Evolutionary conservation across 768 basidiomycete genomes (phyloP).

Genomic region (Holtermannia corniformis): DNA sequence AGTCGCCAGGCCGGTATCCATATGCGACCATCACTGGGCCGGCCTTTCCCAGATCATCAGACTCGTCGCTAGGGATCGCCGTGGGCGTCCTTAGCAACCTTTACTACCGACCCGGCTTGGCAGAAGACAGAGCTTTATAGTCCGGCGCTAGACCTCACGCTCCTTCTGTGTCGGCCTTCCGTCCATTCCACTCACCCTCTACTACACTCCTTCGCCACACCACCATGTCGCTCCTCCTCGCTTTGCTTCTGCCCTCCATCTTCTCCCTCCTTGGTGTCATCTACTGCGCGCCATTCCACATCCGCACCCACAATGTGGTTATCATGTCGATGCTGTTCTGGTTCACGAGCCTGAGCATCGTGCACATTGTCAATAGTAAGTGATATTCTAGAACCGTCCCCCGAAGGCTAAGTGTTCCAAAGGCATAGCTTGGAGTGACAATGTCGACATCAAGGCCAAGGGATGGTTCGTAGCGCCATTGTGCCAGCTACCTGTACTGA

Average conservation of each 20-base stretch:
- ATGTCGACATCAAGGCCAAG: conserved; percentile 20
- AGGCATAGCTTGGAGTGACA: conserved; percentile 30
- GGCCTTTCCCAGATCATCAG: too few relatives aligned
- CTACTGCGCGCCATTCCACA: conserved; percentile 37
- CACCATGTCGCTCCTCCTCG: conserved; percentile 23
- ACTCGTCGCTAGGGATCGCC: too few relatives aligned
- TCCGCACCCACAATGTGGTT: conserved; percentile 35
- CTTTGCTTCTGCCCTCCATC: conserved; percentile 23
- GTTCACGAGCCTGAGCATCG: conserved; percentile 28
- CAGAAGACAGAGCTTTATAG: too few relatives aligned
- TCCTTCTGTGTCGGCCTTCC: too few relatives aligned
- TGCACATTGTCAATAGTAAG: conserved; percentile 35
- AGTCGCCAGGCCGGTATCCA: too few relatives aligned
- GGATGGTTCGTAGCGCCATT: conserved; percentile 14
- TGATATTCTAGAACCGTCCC: neutral
- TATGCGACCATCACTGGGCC: too few relatives aligned
- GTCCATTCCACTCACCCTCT: neutral
- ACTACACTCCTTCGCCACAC: neutral
- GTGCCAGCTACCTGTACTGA: neutral
- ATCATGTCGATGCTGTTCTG: conserved; percentile 38
- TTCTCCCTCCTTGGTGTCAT: conserved; percentile 25
- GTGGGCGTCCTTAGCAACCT: too few relatives aligned
- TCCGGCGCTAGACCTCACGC: too few relatives aligned
- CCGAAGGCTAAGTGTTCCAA: neutral
- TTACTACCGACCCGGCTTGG: too few relatives aligned